Base-by-base conservation (phyloP, 2,329 filamentous ascomycete genomes). In the Rasamsonia emersonii region DNA sequence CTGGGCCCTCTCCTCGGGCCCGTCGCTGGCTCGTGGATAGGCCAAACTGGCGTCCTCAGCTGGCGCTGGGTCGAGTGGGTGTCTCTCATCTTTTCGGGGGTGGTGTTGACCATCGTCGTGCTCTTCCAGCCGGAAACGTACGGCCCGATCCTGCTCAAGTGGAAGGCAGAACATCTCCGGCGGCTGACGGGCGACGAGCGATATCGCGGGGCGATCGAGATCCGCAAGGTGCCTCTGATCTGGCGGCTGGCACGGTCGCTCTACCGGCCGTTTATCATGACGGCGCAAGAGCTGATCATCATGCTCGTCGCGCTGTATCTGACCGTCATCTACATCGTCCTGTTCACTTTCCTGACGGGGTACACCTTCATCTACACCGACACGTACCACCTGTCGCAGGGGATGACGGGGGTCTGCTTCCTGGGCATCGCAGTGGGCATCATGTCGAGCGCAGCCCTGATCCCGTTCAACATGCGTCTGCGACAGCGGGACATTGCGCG, bases 51-150 rank as follows among this genome's bases (percentile, higher is more conserved):
- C 0, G 18, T 43, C 4, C 41, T 67, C 10, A 55, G 52, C 18
- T 70, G 67, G 67, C 59, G 65, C 13, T 70, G 64, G 60, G 51
- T 54, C 1, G 61, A 66, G 39, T 70, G 66, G 66, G 51, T 61
- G 2, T 59, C 56, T 0, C 40, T 64, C 5, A 57, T 65, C 16
- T 48, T 59, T 9, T 55, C 55, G 7, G 54, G 43, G 1, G 32
- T 54, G 1, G 38, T 58, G 1, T 49, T 65, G 18, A 8, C 45
- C 5, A 18, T 56, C 7, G 49, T 62, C 2, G 36, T 70, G 2
- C 39, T 68, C 3, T 62, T 67, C 38, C 54, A 68, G 4, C 69
- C 67, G 2, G 69, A 73, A 47, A 72, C 68, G 0, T 72, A 68
- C 41, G 51, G 62, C 3, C 66, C 64, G 0, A 45, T 64, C n/a